phyloP scores from a whole-genome alignment of 345 rosid genomes.

The Aurinia saxatilis region DNA sequence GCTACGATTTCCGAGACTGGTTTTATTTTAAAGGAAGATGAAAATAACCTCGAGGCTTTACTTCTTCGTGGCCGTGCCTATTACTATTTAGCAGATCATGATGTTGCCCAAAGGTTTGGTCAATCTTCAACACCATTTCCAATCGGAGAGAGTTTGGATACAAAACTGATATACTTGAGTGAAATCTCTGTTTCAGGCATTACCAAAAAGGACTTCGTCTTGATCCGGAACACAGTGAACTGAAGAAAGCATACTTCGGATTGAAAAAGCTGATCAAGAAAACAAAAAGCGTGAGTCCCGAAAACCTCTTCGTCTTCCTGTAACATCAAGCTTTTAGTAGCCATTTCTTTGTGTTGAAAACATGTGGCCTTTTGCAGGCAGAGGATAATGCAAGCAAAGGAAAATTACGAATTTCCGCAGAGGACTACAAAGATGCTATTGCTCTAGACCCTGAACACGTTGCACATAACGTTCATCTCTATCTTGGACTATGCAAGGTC shows the following conservation, averaged over 20 bases:
- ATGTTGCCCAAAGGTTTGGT: slow-evolving; percentile 81
- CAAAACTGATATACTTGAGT: not conserved
- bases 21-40: slow-evolving; percentile 80
- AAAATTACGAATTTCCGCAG: slow-evolving; percentile 81
- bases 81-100: slow-evolving; percentile 97
- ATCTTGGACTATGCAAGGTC: slow-evolving; percentile 88
- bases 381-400: slow-evolving; percentile 90
- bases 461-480: slow-evolving; percentile 83
- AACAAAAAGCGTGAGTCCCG: slow-evolving; percentile 71
- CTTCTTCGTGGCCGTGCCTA: slow-evolving; percentile 97
- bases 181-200: slow-evolving; percentile 56
- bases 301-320: not conserved
- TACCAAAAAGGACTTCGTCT: slow-evolving; percentile 94
- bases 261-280: slow-evolving; percentile 90
- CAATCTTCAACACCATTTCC: not conserved
- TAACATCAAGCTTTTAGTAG: slow-evolving; percentile 4
- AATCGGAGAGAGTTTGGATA: not conserved
- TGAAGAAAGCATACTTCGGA: slow-evolving; percentile 95
- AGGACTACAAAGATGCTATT: slow-evolving; percentile 80
- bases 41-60: slow-evolving; percentile 76
- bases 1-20: slow-evolving; percentile 80
- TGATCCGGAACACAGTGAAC: slow-evolving; percentile 91
- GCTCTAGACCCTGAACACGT: slow-evolving; percentile 80
- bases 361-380: slow-evolving; percentile 43
- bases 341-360: not conserved